Evolutionary conservation across 75 land plant genomes (phyloP).

Genomic region (Cunninghamia lanceolata): DNA sequence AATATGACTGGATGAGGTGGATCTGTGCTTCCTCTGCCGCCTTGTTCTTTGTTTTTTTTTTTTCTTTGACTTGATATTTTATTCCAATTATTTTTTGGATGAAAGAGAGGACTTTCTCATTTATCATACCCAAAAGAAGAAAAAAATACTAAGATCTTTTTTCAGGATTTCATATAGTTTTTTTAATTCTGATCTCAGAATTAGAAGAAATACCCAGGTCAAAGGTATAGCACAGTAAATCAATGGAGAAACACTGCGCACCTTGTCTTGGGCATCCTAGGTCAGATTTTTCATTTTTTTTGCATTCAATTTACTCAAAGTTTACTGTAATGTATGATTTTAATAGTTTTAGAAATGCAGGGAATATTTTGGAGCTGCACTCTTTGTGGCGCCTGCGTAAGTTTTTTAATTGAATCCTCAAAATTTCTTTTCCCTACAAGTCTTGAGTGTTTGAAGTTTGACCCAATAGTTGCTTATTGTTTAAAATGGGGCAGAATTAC

Average conservation of each 20-base stretch:
- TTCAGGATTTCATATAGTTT: no score
- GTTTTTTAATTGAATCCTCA: neutral
- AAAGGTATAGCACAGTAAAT: neutral
- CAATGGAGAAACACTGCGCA: neutral
- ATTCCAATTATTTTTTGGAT: no score
- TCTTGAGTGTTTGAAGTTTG: neutral
- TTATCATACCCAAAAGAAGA: no score
- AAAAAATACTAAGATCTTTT: no score
- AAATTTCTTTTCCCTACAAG: neutral
- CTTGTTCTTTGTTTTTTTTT: no score
- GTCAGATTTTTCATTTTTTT: neutral
- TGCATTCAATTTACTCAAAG: neutral
- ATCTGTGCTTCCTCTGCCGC: no score
- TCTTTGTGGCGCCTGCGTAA: slow-evolving; percentile 29
- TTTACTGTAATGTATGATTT: neutral
- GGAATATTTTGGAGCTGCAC: slow-evolving; percentile 18
- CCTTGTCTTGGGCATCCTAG: neutral
- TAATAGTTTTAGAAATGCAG: neutral
- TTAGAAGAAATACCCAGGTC: no score
- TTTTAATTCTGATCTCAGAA: no score
- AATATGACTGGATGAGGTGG: no score
- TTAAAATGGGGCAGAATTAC: slow-evolving; percentile 17
- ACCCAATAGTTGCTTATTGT: neutral
- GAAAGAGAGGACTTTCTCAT: no score
- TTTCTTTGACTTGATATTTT: no score